Evolutionary conservation across 78 protist species (phyloP).

Genomic region (Diacronema lutheri): DNA sequence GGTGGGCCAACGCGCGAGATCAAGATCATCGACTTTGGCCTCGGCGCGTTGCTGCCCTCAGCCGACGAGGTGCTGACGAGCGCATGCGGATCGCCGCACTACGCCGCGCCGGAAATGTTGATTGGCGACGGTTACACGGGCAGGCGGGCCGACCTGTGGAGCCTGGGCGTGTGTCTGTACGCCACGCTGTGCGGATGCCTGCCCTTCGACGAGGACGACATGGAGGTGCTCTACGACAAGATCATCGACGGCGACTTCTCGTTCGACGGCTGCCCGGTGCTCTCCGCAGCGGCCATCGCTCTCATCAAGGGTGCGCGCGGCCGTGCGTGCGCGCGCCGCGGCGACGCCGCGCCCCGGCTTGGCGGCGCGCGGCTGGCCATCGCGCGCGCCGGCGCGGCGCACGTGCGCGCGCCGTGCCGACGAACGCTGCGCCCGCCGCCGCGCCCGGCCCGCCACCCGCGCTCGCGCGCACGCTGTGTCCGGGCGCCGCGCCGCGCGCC

Average conservation of each 20-base stretch:
- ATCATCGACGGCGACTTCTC: neutral
- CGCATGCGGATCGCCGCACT: slow-evolving; percentile 95
- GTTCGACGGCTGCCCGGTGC: neutral
- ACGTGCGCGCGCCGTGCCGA: no score
- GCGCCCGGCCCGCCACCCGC: no score
- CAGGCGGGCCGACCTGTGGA: neutral
- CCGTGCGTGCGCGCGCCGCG: no score
- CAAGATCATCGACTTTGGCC: slow-evolving; percentile 95
- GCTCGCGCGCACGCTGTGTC: no score
- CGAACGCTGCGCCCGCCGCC: neutral
- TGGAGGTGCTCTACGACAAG: neutral
- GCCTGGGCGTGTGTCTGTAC: neutral
- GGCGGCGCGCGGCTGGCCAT: no score
- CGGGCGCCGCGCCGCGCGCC: no score
- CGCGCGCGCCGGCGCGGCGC: no score
- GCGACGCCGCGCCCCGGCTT: no score
- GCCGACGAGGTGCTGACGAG: slow-evolving; percentile 89
- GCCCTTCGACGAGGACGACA: slow-evolving; percentile 3
- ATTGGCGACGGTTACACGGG: neutral
- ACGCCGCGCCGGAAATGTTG: slow-evolving; percentile 88
- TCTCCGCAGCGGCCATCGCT: neutral
- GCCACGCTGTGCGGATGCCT: slow-evolving; percentile 15
- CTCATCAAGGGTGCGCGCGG: no score
- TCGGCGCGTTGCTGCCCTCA: slow-evolving; percentile 76
- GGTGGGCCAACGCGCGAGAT: slow-evolving; percentile 38